phyloP scores from a whole-genome alignment of 2,329 filamentous ascomycete genomes.

The Moelleriella libera region DNA sequence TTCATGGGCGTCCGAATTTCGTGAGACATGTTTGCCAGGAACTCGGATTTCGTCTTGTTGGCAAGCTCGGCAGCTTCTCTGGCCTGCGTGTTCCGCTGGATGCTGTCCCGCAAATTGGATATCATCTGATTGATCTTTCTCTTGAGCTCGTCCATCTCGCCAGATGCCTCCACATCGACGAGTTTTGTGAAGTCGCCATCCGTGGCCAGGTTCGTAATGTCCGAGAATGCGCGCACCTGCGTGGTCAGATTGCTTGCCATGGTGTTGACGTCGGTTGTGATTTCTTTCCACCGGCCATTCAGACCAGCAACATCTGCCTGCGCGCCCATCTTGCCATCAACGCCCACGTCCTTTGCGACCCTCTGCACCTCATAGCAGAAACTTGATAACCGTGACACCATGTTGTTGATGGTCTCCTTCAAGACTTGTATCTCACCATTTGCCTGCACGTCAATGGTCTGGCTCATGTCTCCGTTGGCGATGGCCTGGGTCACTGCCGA shows the following conservation, averaged over 20 bases:
- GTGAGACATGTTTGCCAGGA: slow-evolving; percentile 97
- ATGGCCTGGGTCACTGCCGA: slow-evolving; percentile 91
- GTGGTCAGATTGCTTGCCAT: slow-evolving; percentile 75
- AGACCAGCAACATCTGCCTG: slow-evolving; percentile 90
- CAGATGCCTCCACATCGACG: slow-evolving; percentile 91
- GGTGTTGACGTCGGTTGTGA: slow-evolving; percentile 91
- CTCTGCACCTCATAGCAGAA: slow-evolving; percentile 95
- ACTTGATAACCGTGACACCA: slow-evolving; percentile 88
- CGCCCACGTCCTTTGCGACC: slow-evolving; percentile 90
- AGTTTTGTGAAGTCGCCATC: slow-evolving; percentile 95
- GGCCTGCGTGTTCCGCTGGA: slow-evolving; percentile 90
- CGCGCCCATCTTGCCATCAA: slow-evolving; percentile 96
- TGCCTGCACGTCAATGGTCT: slow-evolving; percentile 89
- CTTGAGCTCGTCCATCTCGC: slow-evolving; percentile 98
- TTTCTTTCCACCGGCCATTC: slow-evolving; percentile 93
- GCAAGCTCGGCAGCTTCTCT: slow-evolving; percentile 92
- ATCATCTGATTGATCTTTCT: slow-evolving; percentile 99
- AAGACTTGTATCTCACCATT: slow-evolving; percentile 88
- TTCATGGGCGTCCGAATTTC: slow-evolving; percentile 97
- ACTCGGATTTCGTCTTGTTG: slow-evolving; percentile 97
- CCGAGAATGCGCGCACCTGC: slow-evolving; percentile 93
- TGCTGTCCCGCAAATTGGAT: slow-evolving; percentile 85
- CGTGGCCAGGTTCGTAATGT: slow-evolving; percentile 95
- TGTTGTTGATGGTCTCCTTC: slow-evolving; percentile 97
- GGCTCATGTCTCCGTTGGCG: slow-evolving; percentile 88